Conservation (phyloP, 805 yeast genomes). For the Teunomyces tritomae region DNA sequence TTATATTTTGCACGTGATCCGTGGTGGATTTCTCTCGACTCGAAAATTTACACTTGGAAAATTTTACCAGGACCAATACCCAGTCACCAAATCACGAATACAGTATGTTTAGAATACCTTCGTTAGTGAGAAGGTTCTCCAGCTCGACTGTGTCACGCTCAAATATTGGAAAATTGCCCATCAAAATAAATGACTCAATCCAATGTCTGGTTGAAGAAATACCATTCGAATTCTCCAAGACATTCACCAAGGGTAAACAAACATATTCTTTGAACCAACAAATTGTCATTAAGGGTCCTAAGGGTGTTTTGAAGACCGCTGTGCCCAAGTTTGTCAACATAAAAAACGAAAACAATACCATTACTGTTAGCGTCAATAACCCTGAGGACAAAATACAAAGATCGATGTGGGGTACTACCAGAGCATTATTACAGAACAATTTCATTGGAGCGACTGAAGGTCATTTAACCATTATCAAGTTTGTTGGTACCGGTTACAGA, state of each 20-base stretch:
- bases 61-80: not conserved
- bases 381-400: slow-evolving; percentile 63
- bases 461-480: slow-evolving; percentile 78
- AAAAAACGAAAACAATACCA: slow-evolving; percentile 26
- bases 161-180: slow-evolving; percentile 80
- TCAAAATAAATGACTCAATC: slow-evolving; percentile 64
- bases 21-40: not conserved
- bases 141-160: slow-evolving; percentile 33
- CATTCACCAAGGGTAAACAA: slow-evolving; percentile 65
- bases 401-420: slow-evolving; percentile 92
- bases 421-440: slow-evolving; percentile 74
- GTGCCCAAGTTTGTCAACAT: slow-evolving; percentile 71
- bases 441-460: slow-evolving; percentile 91
- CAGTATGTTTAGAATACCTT: not conserved
- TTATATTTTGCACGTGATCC: not conserved
- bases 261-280: slow-evolving; percentile 55
- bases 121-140: slow-evolving; percentile 13
- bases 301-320: slow-evolving; percentile 60
- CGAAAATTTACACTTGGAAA: slow-evolving; percentile 1
- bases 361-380: slow-evolving; percentile 57
- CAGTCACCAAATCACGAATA: not conserved
- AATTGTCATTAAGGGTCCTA: slow-evolving; percentile 71
- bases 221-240: slow-evolving; percentile 51
- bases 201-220: slow-evolving; percentile 45
- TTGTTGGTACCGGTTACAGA: slow-evolving; percentile 97